phyloP scores from a whole-genome alignment of 805 yeast genomes.

The Pichia rugopelliculosa region DNA sequence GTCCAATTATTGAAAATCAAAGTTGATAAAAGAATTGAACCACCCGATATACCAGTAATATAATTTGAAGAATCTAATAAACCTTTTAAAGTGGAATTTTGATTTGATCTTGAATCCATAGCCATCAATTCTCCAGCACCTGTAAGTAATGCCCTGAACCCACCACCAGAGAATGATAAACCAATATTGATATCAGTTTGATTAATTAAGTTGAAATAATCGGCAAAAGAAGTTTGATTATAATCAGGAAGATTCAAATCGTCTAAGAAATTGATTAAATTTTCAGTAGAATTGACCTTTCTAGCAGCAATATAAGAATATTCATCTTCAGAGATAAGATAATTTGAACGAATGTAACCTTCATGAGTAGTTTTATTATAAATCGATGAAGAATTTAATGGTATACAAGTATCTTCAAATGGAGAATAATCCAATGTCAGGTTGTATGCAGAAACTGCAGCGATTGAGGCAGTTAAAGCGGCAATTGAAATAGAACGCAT shows the following conservation, averaged over 20 bases:
- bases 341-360: slow-evolving; percentile 36
- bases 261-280: slow-evolving; percentile 38
- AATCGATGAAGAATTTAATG: slow-evolving; percentile 12
- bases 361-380: slow-evolving; percentile 8
- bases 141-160: slow-evolving; percentile 73
- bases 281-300: slow-evolving; percentile 34
- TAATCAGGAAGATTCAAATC: slow-evolving; percentile 38
- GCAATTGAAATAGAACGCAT: background rate
- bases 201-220: slow-evolving; percentile 27
- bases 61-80: slow-evolving; percentile 65
- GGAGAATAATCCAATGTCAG: slow-evolving; percentile 40
- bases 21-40: slow-evolving; percentile 69
- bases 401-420: slow-evolving; percentile 42
- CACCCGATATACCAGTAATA: slow-evolving; percentile 71
- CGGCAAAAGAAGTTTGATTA: slow-evolving; percentile 35
- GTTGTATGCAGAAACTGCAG: slow-evolving; percentile 27
- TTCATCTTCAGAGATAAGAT: slow-evolving; percentile 40
- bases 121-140: slow-evolving; percentile 84
- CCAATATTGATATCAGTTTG: slow-evolving; percentile 40
- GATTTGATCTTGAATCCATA: slow-evolving; percentile 61
- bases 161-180: slow-evolving; percentile 72
- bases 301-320: slow-evolving; percentile 43
- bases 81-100: slow-evolving; percentile 37
- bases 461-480: slow-evolving; percentile 1
- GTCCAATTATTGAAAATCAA: slow-evolving; percentile 63